Base-by-base conservation (phyloP, 495 filamentous ascomycete genomes). In the Mycothermus thermophilus region DNA sequence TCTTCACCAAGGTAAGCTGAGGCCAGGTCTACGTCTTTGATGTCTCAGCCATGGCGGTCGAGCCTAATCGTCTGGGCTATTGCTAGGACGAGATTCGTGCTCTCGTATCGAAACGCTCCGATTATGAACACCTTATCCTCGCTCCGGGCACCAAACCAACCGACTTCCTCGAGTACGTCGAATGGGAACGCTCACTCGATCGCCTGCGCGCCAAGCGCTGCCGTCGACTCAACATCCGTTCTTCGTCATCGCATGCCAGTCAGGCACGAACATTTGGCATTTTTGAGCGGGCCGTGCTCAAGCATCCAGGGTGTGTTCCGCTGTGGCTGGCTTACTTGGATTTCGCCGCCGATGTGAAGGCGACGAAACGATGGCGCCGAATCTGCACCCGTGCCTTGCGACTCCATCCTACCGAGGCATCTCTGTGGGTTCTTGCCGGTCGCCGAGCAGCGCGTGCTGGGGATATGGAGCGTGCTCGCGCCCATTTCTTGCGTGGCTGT, bases 261-360 rank as follows among this genome's bases (percentile, higher is more conserved):
- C 75, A 88, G 48, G 74, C 77, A 20, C 76, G 83, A 21, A 82
- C 93, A 42, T 87, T 94, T 51, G 80, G 78, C 51, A 74, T 96
- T 40, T 74, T 93, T 18, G 84, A 95, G 50, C 77, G 90, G 23
- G 86, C 75, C 17, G 88, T 85, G 9, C 71, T 72, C 52, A 87
- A 82, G 45, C 90, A 95, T 52, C 78, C 78, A 3, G 87, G 84
- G 1, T 80, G 80, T 49, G 36, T 88, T 9, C 73, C 67, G 8
- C 62, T 96, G n/a, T 99, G 90, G 90, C 73, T 83, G 51, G 80
- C 88, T 44, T 95, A 93, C 52, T 75, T 95, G 30, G 75, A 82
- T 26, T 95, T 80, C 57, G 78, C 82, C 4, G 63, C 73, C 41
- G 63, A 74, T 42, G 74, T 84, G 52, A 80, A 79, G 46, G 76